A percentile compares a stretch with the other conserved stretches of the same genome.
These are phyloP conservation scores for Hydnomerulius pinastri DNA, from an alignment of 768 basidiomycete species.

Conservation along the genomic window DNA sequence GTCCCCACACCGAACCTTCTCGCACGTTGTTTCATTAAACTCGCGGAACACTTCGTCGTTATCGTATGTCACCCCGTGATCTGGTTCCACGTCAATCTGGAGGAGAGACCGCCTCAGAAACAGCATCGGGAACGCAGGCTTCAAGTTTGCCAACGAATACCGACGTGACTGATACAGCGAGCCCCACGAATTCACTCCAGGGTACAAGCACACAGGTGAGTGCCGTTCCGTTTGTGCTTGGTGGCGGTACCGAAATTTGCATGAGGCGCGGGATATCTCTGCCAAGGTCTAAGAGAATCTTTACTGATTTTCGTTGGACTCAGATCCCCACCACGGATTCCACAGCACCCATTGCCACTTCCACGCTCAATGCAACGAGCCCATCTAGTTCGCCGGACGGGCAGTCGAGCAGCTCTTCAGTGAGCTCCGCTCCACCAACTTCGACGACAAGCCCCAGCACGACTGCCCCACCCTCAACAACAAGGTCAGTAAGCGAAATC, in stretches of 20 bases:
- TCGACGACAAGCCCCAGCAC: not conserved
- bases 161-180: not conserved
- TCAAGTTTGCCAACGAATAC: not conserved
- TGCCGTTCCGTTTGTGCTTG: not conserved
- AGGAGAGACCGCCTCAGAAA: not conserved
- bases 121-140: not conserved
- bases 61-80: not conserved
- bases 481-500: slow-evolving; percentile 18
- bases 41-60: not conserved
- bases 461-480: slow-evolving; percentile 5
- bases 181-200: not conserved
- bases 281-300: no score
- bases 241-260: not conserved
- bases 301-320: not conserved
- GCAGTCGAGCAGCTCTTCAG: not conserved
- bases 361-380: not conserved
- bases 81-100: not conserved
- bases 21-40: no score
- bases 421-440: not conserved
- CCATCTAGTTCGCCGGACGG: not conserved
- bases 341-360: not conserved
- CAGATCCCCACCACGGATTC: not conserved
- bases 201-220: not conserved
- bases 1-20: no score
- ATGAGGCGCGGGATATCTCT: no score